Conservation (phyloP, 2,329 filamentous ascomycete genomes). For the Claviceps lovelessii region DNA sequence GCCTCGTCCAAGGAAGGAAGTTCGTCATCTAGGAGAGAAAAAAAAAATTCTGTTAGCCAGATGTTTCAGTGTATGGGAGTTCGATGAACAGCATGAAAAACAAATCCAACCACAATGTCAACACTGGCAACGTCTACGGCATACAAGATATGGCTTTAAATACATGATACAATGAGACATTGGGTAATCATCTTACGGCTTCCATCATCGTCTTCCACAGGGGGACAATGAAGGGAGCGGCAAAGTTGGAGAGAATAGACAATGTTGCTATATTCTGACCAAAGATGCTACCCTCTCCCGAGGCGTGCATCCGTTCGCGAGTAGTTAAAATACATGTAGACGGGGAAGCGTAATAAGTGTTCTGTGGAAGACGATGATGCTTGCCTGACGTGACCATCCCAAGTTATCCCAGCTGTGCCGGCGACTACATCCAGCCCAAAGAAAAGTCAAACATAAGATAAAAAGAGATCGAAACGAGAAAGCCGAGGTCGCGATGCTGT, state of each 20-base stretch:
- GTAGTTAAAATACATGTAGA: slow-evolving; percentile 52
- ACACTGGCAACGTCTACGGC: slow-evolving; percentile 4
- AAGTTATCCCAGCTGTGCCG: slow-evolving; percentile 5
- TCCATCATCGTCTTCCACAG: slow-evolving; percentile 50
- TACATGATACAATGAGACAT: slow-evolving; percentile 6
- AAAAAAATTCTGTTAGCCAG: slow-evolving; percentile 25
- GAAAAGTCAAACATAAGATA: slow-evolving; percentile 5
- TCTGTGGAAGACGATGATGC: slow-evolving; percentile 56
- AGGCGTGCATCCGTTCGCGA: slow-evolving; percentile 17
- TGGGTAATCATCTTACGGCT: slow-evolving; percentile 35
- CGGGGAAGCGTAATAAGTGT: slow-evolving; percentile 5
- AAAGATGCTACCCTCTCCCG: slow-evolving; percentile 19
- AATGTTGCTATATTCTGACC: slow-evolving; percentile 30
- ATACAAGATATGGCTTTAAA: slow-evolving; percentile 4
- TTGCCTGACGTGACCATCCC: slow-evolving; percentile 38
- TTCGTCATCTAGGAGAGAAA: slow-evolving; percentile 43
- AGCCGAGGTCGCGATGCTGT: slow-evolving; percentile 4
- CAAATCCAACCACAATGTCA: slow-evolving; percentile 11
- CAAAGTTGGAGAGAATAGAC: slow-evolving; percentile 22
- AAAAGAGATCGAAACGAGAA: slow-evolving; percentile 5
- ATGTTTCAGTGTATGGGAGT: slow-evolving; percentile 11
- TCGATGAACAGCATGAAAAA: slow-evolving; percentile 18
- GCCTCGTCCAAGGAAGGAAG: slow-evolving; percentile 47
- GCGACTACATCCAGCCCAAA: slow-evolving; percentile 1
- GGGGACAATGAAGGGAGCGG: slow-evolving; percentile 21